phyloP scores from a whole-genome alignment of 371 early-diverging fungal species.

The Mucor circinelloides region DNA sequence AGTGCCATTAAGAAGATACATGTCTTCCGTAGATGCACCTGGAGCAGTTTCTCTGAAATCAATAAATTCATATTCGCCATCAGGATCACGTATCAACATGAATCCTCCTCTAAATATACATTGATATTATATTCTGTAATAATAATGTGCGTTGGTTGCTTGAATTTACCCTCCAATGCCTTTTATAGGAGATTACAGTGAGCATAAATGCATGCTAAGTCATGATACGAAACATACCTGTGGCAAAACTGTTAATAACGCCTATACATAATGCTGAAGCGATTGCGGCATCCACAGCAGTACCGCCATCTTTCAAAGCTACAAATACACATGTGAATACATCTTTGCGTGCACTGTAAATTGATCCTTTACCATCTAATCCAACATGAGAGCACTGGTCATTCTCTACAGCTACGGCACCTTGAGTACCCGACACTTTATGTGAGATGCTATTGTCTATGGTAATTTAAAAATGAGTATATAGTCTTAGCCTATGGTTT shows the following conservation, averaged over 20 bases:
- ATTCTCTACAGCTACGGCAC: conserved; percentile 88
- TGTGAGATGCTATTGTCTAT: conserved; percentile 2
- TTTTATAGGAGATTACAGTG: not conserved
- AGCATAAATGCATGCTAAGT: not conserved
- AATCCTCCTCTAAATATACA: conserved; percentile 82
- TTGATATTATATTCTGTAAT: not conserved
- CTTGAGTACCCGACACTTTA: conserved; percentile 27
- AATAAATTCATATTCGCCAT: conserved; percentile 58
- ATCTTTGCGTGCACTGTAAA: not conserved
- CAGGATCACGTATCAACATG: conserved; percentile 79
- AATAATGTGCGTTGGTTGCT: too few relatives aligned
- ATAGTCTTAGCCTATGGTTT: not conserved
- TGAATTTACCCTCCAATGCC: conserved; percentile 46
- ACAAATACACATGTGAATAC: not conserved
- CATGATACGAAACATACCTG: conserved; percentile 68
- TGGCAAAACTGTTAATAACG: conserved; percentile 89
- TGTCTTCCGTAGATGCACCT: conserved; percentile 60
- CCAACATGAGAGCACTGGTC: conserved; percentile 83
- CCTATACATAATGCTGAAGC: conserved; percentile 94
- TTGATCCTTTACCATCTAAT: conserved; percentile 58
- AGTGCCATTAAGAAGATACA: conserved; percentile 66
- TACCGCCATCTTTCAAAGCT: conserved; percentile 90
- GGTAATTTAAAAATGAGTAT: not conserved
- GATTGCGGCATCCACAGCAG: conserved; percentile 96
- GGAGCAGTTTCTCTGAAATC: conserved; percentile 95